Base-by-base conservation (phyloP, 2,329 filamentous ascomycete genomes). In the Penicillium fuscoglaucum region DNA sequence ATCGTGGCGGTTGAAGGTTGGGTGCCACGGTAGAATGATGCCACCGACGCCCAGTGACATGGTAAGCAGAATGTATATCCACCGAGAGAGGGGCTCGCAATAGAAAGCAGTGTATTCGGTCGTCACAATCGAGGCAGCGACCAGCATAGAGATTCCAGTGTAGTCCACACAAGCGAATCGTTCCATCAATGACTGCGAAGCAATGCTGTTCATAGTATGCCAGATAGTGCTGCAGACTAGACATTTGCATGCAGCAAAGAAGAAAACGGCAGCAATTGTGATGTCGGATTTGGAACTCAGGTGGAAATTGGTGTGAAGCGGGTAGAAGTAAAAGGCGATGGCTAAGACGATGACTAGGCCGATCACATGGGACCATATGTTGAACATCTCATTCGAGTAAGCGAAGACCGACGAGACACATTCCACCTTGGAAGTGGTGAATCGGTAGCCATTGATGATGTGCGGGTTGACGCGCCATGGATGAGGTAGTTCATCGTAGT, bases 61-160 rank as follows among this genome's bases (percentile, higher is more conserved):
- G 2, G 95, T 98, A 50, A 90, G 80, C 43, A 83, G 76, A 80
- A 99, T 95, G 77, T 98, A 99, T 13, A 85, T 81, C 84, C 89
- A 95, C 55, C 93, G 89, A 66, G 90, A 93, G 47, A 90, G 70
- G 3, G 95, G 93, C 70, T 99, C 95, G 79, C 95, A 97, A 80
- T 99, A 99, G 76, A 99, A 99, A 26, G 93, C 95, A 0, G 95
- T 97, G 79, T 98, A 99, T 74, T 99, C 95, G 37, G 92, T 96
- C 2, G 95, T 97, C 84, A 98, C 91, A 78, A 99, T 99, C 57
- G 91, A 96, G 10, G 95, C 92, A 2, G 95, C 74, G 52, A 99
- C 95, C 28, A 99, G 84, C 51, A 99, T 82, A 1, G 93, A 96
- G 66, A 99, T 99, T 55, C 95, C 95, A 0, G 95, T 98, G 78